Base-by-base conservation (phyloP, 495 filamentous ascomycete species). In the Penicillium cosmopolitanum region DNA sequence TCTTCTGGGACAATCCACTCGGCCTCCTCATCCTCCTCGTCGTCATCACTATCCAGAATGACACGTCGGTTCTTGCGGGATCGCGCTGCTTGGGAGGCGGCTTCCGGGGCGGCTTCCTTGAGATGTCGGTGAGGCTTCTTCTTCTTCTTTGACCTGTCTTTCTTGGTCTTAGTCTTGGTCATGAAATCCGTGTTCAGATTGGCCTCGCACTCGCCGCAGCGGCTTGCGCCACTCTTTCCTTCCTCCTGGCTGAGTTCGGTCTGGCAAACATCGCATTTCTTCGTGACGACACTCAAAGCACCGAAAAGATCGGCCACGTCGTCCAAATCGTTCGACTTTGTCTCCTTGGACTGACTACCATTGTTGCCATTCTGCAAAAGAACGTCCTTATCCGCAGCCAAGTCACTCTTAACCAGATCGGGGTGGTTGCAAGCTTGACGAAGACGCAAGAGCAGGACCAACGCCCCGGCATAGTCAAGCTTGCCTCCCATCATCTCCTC, bases 351-450 rank as follows among this genome's bases (percentile, higher is more conserved):
- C 73, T 63, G 79, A 73, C 80, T 82, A 8, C 65, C 67, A 9
- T 72, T 62, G 44, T 65, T 58, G 2, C 72, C 80, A 50, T 84
- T 91, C 8, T 88, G 87, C 0, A 85, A 75, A 38, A 96, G 75
- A 15, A 93, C 89, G 62, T 98, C 95, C 60, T 88, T 89, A 66
- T 98, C 94, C 61, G 90, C 91, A 25, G 87, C 88, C 48, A 97
- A 78, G 64, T 91, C 93, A 50, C 87, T 86, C 58, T 89, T 92
- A 52, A 96, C 86, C 54, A 98, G 78, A 52, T 92, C 84, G 0
- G 92, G 91, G 73, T 98, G 95, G 67, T 98, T 96, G 74, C 95
- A 98, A 36, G 91, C 88, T 72, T 98, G 94, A 52, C 94, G 84
- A 57, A 98, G 79, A 48, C 95, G 88, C 58, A 98, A 77, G 13